phyloP scores from a whole-genome alignment of 1,284 basidiomycete species.

The Meripilus lineatus region DNA sequence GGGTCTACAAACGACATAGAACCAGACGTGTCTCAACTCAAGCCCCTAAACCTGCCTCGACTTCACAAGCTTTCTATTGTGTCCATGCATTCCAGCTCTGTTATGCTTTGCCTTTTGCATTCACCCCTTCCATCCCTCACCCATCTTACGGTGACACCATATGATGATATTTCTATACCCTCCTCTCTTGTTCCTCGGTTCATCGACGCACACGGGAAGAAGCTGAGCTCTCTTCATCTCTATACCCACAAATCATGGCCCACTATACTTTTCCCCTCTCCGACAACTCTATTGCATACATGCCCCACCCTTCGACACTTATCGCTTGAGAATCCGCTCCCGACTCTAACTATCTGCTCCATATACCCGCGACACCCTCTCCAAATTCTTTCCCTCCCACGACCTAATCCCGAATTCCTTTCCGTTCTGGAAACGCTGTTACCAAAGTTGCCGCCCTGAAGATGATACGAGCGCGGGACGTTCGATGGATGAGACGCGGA shows the following conservation, averaged over 20 bases:
- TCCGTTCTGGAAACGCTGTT: slow-evolving; percentile 47
- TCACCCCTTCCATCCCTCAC: slow-evolving; percentile 60
- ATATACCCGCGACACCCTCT: slow-evolving; percentile 41
- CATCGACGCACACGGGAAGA: slow-evolving; percentile 57
- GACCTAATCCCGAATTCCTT: slow-evolving; percentile 57
- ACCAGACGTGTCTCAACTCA: slow-evolving; percentile 15
- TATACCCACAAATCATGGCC: slow-evolving; percentile 78
- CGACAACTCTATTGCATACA: slow-evolving; percentile 44
- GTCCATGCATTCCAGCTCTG: slow-evolving; percentile 60
- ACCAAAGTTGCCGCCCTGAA: slow-evolving; percentile 50
- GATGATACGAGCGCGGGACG: slow-evolving; percentile 57
- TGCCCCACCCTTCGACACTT: slow-evolving; percentile 60
- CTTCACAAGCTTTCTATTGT: slow-evolving; percentile 64
- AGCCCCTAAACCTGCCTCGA: slow-evolving; percentile 47
- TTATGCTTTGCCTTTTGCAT: slow-evolving; percentile 56
- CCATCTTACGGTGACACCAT: slow-evolving; percentile 73
- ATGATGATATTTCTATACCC: slow-evolving; percentile 57
- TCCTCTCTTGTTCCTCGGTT: slow-evolving; percentile 55
- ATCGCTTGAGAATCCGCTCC: slow-evolving; percentile 64
- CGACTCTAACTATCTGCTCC: slow-evolving; percentile 35
- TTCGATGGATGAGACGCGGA: slow-evolving; percentile 66
- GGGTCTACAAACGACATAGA: slow-evolving; percentile 13
- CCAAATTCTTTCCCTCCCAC: slow-evolving; percentile 64
- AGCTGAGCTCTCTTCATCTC: slow-evolving; percentile 60
- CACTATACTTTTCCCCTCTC: slow-evolving; percentile 54